Base-by-base conservation (phyloP, 257 asterid genomes). In the Gentiana straminea region DNA sequence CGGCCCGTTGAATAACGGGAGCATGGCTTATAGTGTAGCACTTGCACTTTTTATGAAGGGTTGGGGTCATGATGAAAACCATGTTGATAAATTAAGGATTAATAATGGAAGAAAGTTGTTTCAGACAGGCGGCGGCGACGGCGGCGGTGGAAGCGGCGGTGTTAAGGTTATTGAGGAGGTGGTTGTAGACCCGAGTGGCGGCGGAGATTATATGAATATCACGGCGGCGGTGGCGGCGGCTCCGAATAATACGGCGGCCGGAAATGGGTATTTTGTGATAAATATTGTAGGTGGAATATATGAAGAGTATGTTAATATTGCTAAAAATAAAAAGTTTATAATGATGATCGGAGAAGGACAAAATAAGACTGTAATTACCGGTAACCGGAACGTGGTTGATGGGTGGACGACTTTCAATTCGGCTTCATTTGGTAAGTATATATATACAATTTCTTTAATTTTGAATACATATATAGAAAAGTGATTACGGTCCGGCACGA, bases 391-490 rank as follows among this genome's bases (percentile, higher is more conserved):
- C 34, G 76, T 75, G 4, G 71, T 0, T 33, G 74, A 64, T 70
- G 74, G 71, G 3, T 75, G 69, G 71, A 75, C 77, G n/a, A 75
- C 80, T 38, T 70, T 67, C 51, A 57, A 64, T 52, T 70, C 71
- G 33, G 63, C 77, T 34, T 62, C 77, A 13, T 75, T 75, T 39
- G 77, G 80, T 70, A 66, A 52, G 45, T 39, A 8, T 2, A 5
- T 39, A 13, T 0, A 7, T 48, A 3, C 0, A 4, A 13, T 49
- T 7, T 49, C 52, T 49, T 9, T 13, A 24, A 13, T 49, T 49
- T 4, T 2, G 33, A 13, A n/a, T 33, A 4, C 35, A 15, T 6
- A 51, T 1, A 9, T 51, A 24, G 24, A 24, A 24, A 24, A 24
- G 24, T 24, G 24, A 24, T 24, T 24, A 24, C 24, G 24, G 24